phyloP scores from a whole-genome alignment of 192 early-diverging fungal species.

The Coemansia sp. region DNA sequence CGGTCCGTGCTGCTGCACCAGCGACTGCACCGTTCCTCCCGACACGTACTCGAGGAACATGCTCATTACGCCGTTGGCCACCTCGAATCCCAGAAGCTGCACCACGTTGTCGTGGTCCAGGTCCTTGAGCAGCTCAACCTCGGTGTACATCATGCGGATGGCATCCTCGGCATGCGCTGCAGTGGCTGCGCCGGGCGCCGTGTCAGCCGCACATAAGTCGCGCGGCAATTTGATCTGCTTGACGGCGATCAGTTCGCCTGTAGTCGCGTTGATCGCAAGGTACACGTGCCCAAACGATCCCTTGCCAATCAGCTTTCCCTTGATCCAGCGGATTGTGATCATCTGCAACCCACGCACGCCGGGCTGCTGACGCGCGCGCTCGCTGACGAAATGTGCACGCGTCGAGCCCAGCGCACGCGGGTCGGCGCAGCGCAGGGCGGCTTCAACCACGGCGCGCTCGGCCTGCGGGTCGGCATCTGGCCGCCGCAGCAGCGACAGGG shows the following conservation, averaged over 20 bases:
- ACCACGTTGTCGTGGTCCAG: slow-evolving; percentile 92
- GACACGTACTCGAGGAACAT: slow-evolving; percentile 98
- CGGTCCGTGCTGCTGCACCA: slow-evolving; percentile 69
- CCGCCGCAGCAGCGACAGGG: slow-evolving; percentile 47
- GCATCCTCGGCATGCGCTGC: slow-evolving; percentile 17
- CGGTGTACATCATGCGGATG: slow-evolving; percentile 63
- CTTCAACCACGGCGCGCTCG: slow-evolving; percentile 49
- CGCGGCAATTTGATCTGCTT: slow-evolving; percentile 74
- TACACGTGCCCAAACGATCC: slow-evolving; percentile 81
- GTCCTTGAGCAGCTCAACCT: slow-evolving; percentile 71
- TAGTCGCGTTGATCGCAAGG: slow-evolving; percentile 68
- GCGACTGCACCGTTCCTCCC: slow-evolving; percentile 82
- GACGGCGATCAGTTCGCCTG: slow-evolving; percentile 78
- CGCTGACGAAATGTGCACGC: slow-evolving; percentile 44
- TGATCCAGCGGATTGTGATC: slow-evolving; percentile 66
- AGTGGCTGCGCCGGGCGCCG: not conserved
- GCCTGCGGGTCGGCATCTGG: slow-evolving; percentile 50
- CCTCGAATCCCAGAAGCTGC: slow-evolving; percentile 81
- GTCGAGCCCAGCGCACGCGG: slow-evolving; percentile 31
- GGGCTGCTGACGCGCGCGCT: slow-evolving; percentile 22
- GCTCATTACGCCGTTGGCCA: slow-evolving; percentile 70
- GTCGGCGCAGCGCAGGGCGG: slow-evolving; percentile 43
- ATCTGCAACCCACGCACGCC: slow-evolving; percentile 16
- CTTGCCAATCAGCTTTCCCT: slow-evolving; percentile 77
- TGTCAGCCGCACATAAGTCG: slow-evolving; percentile 20